phyloP scores from a whole-genome alignment of 495 filamentous ascomycete genomes.

The Delitschia confertaspora region DNA sequence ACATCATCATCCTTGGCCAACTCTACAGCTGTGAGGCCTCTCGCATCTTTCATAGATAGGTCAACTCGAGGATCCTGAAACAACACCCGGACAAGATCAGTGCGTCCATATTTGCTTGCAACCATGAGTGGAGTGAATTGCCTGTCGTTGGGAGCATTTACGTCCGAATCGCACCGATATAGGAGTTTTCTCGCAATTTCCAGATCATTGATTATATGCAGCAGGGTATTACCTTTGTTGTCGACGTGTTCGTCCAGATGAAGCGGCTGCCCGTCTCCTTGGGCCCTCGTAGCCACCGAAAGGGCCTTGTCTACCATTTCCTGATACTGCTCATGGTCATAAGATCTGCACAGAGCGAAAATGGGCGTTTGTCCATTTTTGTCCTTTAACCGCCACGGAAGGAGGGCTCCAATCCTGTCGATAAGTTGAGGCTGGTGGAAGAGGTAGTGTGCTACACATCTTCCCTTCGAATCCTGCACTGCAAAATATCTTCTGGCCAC shows the following conservation, averaged over 20 bases:
- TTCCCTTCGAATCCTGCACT: conserved; percentile 70
- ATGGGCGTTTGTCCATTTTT: conserved; percentile 95
- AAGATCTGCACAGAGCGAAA: conserved; percentile 88
- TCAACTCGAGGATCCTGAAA: conserved; percentile 86
- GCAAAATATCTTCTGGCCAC: conserved; percentile 57
- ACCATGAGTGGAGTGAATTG: conserved; percentile 95
- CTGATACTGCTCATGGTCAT: conserved; percentile 82
- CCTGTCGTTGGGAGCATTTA: conserved; percentile 94
- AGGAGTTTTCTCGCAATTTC: conserved; percentile 67
- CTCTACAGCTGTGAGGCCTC: conserved; percentile 91
- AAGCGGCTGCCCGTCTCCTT: conserved; percentile 68
- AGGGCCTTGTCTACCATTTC: conserved; percentile 77
- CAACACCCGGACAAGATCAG: conserved; percentile 82
- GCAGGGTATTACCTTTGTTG: conserved; percentile 79
- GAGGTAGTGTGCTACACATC: conserved; percentile 89
- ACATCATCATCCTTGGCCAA: conserved; percentile 98
- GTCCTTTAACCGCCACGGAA: conserved; percentile 86
- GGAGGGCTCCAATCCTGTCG: conserved; percentile 56
- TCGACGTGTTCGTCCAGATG: conserved; percentile 93
- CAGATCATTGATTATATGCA: conserved; percentile 87
- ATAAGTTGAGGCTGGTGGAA: conserved; percentile 85
- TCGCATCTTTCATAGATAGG: conserved; percentile 67
- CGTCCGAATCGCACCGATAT: conserved; percentile 76
- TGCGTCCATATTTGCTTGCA: conserved; percentile 95
- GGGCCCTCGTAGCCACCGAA: conserved; percentile 59